Evolutionary conservation across 257 asterid genomes (phyloP).

Genomic region (Solanum bulbocastanum): DNA sequence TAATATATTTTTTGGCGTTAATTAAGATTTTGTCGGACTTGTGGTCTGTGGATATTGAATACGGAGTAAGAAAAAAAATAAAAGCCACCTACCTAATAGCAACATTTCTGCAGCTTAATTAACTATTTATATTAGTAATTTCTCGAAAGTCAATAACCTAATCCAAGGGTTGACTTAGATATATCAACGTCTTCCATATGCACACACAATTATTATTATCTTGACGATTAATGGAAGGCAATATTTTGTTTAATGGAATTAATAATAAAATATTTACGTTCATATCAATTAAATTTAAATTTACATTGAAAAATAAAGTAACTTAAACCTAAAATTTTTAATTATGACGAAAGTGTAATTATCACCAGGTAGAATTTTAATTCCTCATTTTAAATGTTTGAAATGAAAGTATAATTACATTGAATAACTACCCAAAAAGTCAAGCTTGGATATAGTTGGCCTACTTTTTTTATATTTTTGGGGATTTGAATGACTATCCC

Average conservation of each 20-base stretch:
- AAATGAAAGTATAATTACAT: neutral
- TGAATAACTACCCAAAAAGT: neutral
- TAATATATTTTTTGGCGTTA: too few species aligned
- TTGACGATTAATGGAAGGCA: neutral
- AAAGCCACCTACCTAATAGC: neutral
- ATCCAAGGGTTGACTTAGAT: neutral
- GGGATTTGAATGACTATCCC: neutral
- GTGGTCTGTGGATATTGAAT: too few species aligned
- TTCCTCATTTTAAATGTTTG: neutral
- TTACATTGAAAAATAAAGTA: rapidly evolving
- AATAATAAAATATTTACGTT: neutral
- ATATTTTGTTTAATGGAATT: neutral
- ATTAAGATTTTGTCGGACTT: too few species aligned
- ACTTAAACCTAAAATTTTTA: too few species aligned
- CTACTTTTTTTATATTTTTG: neutral
- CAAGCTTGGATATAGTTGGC: neutral
- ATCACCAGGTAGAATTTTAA: neutral
- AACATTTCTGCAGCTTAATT: neutral
- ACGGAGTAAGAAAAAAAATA: neutral
- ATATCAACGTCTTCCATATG: neutral
- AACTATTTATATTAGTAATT: neutral
- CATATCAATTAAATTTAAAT: neutral
- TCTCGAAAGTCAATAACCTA: neutral
- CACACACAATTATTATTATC: neutral
- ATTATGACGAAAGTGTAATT: too few species aligned